These are phyloP conservation scores for Populus tremula DNA, from an alignment of 345 rosid genomes.

Conservation along the genomic window DNA sequence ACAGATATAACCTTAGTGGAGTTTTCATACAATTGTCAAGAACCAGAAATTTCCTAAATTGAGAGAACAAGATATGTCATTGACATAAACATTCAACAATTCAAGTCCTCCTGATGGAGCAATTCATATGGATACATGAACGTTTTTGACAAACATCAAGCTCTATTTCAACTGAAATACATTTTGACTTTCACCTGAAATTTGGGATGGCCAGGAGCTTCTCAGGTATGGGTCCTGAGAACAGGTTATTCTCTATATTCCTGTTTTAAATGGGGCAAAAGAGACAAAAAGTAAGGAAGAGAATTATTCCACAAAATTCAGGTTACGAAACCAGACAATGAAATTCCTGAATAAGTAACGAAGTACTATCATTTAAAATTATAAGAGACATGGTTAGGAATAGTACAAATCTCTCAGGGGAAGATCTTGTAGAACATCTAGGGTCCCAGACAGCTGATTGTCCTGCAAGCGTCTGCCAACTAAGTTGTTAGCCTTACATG, in stretches of 20 bases:
- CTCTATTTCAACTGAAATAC: background rate
- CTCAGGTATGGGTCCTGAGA: conserved; percentile 84
- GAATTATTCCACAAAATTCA: conserved; percentile 4
- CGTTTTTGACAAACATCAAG: background rate
- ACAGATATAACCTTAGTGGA: background rate
- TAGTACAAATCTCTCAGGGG: conserved; percentile 76
- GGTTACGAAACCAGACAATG: background rate
- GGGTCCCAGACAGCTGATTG: conserved; percentile 82
- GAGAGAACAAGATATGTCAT: background rate
- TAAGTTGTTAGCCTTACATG: conserved; percentile 32
- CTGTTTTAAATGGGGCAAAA: conserved; percentile 35
- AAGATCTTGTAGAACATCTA: conserved; percentile 82
- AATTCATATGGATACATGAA: background rate
- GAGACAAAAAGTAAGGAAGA: conserved; percentile 7
- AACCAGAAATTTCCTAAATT: background rate
- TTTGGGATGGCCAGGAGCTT: conserved; percentile 64
- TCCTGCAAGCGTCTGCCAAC: conserved; percentile 78
- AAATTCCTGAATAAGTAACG: background rate
- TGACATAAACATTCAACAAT: background rate
- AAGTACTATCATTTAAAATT: background rate
- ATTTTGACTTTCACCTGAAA: conserved; percentile 49
- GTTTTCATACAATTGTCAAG: background rate
- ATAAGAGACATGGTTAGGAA: conserved; percentile 30
- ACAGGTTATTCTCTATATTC: conserved; percentile 86
- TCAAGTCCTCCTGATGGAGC: background rate